phyloP scores from a whole-genome alignment of 345 rosid species.

The Gossypium thurberi region DNA sequence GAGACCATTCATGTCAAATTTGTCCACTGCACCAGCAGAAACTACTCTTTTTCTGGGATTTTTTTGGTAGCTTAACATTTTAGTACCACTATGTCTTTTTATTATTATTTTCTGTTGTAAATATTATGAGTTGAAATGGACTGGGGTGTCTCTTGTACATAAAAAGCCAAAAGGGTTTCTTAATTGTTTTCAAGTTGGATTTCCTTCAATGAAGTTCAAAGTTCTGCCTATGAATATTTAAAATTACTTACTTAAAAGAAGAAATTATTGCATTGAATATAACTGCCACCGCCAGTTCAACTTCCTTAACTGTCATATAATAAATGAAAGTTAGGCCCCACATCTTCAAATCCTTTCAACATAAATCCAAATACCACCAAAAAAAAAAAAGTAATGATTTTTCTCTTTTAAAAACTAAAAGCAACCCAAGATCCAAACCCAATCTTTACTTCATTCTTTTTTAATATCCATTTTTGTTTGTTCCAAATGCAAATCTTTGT shows the following conservation, averaged over 20 bases:
- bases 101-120: neutral
- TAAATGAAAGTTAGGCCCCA: neutral
- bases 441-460: neutral
- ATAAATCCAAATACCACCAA: neutral
- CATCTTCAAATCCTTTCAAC: neutral
- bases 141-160: neutral
- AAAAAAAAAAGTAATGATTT: neutral
- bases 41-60: neutral
- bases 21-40: neutral
- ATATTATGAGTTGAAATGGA: conserved; percentile 3
- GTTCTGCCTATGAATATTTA: too few relatives aligned
- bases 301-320: conserved; percentile 8
- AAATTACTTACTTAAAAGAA: too few relatives aligned
- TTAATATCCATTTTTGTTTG: neutral
- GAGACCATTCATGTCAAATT: neutral
- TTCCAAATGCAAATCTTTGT: conserved; percentile 13
- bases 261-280: too few relatives aligned
- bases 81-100: neutral
- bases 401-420: neutral
- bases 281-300: conserved; percentile 11
- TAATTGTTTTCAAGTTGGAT: neutral
- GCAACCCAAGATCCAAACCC: neutral
- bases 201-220: too few relatives aligned
- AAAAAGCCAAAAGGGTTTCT: neutral
- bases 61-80: conserved; percentile 7